Conservation (phyloP, 768 basidiomycete species). For the Mycena capillaripes region DNA sequence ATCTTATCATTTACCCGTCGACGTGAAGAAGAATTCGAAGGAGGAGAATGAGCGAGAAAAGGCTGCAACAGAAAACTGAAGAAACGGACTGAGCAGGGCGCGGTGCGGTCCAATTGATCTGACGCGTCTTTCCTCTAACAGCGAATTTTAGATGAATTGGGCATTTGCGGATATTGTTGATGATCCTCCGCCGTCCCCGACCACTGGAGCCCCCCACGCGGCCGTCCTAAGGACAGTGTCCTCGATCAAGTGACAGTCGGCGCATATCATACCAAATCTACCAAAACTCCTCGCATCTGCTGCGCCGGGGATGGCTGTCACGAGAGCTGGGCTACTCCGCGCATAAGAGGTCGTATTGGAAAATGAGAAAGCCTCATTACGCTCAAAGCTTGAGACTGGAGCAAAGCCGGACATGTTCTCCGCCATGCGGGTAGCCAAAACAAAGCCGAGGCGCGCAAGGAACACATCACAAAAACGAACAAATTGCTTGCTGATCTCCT, state of each 20-base stretch:
- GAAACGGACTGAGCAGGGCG: background rate
- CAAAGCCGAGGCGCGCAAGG: background rate
- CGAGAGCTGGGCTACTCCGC: constrained; percentile 19
- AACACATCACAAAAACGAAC: background rate
- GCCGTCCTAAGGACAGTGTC: background rate
- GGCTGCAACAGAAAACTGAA: background rate
- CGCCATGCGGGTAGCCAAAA: background rate
- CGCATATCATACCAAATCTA: background rate
- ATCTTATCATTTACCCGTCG: background rate
- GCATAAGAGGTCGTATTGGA: background rate
- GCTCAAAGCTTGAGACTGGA: background rate
- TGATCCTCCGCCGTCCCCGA: background rate
- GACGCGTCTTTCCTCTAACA: background rate
- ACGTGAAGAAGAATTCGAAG: background rate
- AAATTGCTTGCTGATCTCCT: constrained; percentile 13
- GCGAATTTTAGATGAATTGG: background rate
- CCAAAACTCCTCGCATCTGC: background rate
- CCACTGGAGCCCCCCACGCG: too few species aligned
- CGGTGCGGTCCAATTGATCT: background rate
- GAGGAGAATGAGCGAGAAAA: background rate
- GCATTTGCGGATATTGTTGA: background rate
- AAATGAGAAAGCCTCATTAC: constrained; percentile 5
- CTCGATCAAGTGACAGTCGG: background rate
- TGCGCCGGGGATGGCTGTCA: constrained; percentile 29
- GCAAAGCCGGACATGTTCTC: background rate